Evolutionary conservation across 495 filamentous ascomycete species (phyloP).

Genomic region (Astrocystis sublimbata): DNA sequence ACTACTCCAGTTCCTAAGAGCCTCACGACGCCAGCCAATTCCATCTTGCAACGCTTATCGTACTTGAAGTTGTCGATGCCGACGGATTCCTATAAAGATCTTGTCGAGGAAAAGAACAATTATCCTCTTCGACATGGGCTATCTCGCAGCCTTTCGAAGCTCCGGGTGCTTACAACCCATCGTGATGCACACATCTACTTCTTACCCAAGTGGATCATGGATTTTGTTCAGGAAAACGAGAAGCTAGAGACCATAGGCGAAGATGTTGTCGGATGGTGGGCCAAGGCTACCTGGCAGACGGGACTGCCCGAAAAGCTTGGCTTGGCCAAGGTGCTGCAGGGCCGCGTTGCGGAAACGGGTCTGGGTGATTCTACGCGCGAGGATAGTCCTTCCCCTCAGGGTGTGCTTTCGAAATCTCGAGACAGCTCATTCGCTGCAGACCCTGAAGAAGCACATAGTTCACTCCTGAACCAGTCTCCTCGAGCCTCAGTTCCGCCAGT

Average conservation of each 20-base stretch:
- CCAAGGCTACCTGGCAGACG: constrained; percentile 87
- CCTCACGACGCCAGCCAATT: constrained; percentile 47
- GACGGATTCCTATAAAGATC: constrained; percentile 81
- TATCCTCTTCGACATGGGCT: constrained; percentile 73
- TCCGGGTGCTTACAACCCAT: constrained; percentile 75
- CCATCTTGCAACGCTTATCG: constrained; percentile 63
- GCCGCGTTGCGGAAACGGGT: constrained; percentile 21
- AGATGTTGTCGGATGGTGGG: constrained; percentile 93
- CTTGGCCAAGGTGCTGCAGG: constrained; percentile 63
- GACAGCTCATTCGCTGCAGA: constrained; percentile 31
- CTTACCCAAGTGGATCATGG: constrained; percentile 86
- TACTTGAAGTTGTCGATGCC: constrained; percentile 72
- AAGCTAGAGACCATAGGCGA: constrained; percentile 83
- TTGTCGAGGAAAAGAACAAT: constrained; percentile 67
- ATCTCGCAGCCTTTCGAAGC: constrained; percentile 66
- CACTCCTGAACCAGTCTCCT: constrained; percentile 21
- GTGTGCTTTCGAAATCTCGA: constrained; percentile 25
- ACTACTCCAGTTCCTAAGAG: constrained; percentile 57
- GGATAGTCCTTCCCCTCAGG: constrained; percentile 13
- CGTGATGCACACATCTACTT: constrained; percentile 92
- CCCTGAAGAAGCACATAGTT: constrained; percentile 15
- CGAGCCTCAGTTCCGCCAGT: constrained; percentile 62
- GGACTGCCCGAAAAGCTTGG: constrained; percentile 76
- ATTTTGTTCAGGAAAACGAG: constrained; percentile 76
- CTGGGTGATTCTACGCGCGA: constrained; percentile 16